Conservation (phyloP, 1,284 basidiomycete species). For the Somion occarium region DNA sequence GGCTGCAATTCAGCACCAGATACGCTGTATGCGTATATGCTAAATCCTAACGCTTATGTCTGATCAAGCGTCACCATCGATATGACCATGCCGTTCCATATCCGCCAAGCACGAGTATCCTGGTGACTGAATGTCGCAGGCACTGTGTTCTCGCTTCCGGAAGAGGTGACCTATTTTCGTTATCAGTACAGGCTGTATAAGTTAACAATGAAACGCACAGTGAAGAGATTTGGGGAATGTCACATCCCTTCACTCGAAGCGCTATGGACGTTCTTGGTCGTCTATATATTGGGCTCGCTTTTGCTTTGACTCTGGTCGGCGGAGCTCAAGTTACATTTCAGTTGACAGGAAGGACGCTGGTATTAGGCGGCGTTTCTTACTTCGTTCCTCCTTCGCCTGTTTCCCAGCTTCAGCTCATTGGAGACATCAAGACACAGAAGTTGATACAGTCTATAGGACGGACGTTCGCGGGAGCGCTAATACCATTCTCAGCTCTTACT, state of each 20-base stretch:
- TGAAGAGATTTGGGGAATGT: background rate
- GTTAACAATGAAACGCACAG: background rate
- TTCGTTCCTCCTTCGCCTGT: conserved; percentile 23
- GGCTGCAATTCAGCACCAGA: too few relatives aligned
- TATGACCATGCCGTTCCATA: background rate
- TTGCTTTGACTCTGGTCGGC: background rate
- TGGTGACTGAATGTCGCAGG: background rate
- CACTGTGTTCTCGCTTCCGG: background rate
- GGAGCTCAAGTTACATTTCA: conserved; percentile 1
- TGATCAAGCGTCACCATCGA: background rate
- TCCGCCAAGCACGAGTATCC: background rate
- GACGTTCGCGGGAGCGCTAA: conserved; percentile 8
- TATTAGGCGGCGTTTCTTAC: conserved; percentile 21
- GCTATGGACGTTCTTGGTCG: background rate
- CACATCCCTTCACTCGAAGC: background rate
- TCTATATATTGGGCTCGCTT: background rate
- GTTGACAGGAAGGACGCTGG: conserved; percentile 19
- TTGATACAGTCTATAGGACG: conserved; percentile 1
- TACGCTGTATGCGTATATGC: too few relatives aligned
- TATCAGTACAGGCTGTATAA: background rate
- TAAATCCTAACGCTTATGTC: too few relatives aligned
- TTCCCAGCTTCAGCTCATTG: conserved; percentile 16
- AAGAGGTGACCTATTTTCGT: background rate
- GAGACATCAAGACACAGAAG: conserved; percentile 1
- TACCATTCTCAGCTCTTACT: conserved; percentile 26